phyloP scores from a whole-genome alignment of 768 basidiomycete genomes.

The Coprinopsis cinerea region DNA sequence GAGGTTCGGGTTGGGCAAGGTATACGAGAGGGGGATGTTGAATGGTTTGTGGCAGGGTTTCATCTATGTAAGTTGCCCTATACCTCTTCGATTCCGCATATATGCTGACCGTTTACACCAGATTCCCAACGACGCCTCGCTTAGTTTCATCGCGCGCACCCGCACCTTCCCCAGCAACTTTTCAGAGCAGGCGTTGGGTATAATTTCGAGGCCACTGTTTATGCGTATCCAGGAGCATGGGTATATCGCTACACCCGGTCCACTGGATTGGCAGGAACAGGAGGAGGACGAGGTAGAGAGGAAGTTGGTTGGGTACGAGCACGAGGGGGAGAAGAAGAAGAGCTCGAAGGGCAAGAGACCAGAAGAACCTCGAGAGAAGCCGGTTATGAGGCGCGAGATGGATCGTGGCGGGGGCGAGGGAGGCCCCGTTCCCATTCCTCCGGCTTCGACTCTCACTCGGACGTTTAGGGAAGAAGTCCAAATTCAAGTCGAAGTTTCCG shows the following conservation, averaged over 20 bases:
- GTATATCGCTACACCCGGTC: slow-evolving; percentile 18
- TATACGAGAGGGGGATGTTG: slow-evolving; percentile 47
- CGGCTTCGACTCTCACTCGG: not conserved
- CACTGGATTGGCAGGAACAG: not conserved
- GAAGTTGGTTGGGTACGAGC: not conserved
- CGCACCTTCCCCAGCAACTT: slow-evolving; percentile 22
- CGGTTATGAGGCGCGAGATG: not conserved
- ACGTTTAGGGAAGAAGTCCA: not conserved
- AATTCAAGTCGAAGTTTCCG: not conserved
- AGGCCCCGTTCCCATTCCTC: not conserved
- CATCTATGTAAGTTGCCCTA: slow-evolving; percentile 42
- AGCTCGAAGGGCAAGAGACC: not conserved
- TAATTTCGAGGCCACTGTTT: slow-evolving; percentile 47
- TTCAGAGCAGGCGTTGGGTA: slow-evolving; percentile 25
- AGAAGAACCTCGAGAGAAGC: not conserved
- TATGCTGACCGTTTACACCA: slow-evolving; percentile 5
- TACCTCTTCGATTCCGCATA: not conserved
- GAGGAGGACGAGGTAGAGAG: not conserved
- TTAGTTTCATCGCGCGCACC: slow-evolving; percentile 12
- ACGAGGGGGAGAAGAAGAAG: not conserved
- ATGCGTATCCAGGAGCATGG: slow-evolving; percentile 53
- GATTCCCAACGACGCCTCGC: slow-evolving; percentile 19
- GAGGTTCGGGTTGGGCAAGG: slow-evolving; percentile 22
- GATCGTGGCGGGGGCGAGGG: not conserved
- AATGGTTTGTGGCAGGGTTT: slow-evolving; percentile 59